These are phyloP conservation scores for Turnera subulata DNA, from an alignment of 345 rosid species.

Conservation along the genomic window DNA sequence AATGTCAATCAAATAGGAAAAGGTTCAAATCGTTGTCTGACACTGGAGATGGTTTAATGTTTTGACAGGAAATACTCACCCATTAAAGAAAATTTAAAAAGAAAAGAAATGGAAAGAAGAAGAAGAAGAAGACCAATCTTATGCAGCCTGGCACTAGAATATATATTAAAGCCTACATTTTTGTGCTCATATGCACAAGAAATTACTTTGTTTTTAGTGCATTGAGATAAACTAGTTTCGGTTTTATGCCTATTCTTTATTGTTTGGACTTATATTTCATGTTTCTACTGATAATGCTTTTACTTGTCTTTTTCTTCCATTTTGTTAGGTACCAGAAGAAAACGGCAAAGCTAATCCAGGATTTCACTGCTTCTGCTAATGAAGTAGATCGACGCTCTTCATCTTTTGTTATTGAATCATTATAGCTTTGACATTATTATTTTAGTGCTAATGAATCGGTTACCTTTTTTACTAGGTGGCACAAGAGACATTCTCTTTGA, in stretches of 20 bases:
- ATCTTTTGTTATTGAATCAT: slow-evolving; percentile 12
- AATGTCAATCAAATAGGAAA: too few relatives aligned
- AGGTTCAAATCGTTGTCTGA: too few relatives aligned
- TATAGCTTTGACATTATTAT: too few relatives aligned
- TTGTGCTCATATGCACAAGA: not conserved
- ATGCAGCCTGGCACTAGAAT: too few relatives aligned
- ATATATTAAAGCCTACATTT: too few relatives aligned
- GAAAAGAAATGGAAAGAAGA: too few relatives aligned
- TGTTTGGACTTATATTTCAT: slow-evolving; percentile 1
- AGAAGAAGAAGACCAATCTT: too few relatives aligned
- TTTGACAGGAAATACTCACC: too few relatives aligned
- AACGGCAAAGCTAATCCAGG: slow-evolving; percentile 82
- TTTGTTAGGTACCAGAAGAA: slow-evolving; percentile 89
- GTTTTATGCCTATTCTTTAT: slow-evolving; percentile 1
- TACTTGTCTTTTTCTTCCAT: slow-evolving; percentile 13
- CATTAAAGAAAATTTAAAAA: too few relatives aligned
- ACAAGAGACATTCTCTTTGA: slow-evolving; percentile 92
- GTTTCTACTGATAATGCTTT: slow-evolving; percentile 5
- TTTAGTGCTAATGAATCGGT: not conserved
- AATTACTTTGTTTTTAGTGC: not conserved
- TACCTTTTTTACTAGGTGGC: slow-evolving; percentile 59
- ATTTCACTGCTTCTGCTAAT: slow-evolving; percentile 88
- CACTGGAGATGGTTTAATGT: too few relatives aligned
- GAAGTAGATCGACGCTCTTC: slow-evolving; percentile 44
- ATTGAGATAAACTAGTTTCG: slow-evolving; percentile 2